A percentile compares a stretch with the other conserved stretches of the same genome.
These are phyloP conservation scores for Thielaviopsis ethacetica DNA, from an alignment of 2,329 filamentous ascomycete genomes.

Conservation along the genomic window DNA sequence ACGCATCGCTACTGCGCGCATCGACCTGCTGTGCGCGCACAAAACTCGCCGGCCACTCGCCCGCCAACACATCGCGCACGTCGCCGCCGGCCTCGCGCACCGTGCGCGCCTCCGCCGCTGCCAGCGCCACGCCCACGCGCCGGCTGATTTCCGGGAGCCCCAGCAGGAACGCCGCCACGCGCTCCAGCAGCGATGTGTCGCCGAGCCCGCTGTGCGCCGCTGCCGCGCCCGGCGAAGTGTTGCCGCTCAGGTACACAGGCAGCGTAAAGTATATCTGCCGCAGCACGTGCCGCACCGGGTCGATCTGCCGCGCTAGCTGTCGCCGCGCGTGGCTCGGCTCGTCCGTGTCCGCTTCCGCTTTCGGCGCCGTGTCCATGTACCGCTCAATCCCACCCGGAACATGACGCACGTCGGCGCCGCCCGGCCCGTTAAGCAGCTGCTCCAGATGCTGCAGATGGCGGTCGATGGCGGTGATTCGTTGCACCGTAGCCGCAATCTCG, in stretches of 20 bases:
- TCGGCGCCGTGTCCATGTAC: not conserved
- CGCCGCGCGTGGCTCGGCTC: not conserved
- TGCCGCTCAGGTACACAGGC: not conserved
- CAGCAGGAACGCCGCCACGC: slow-evolving; percentile 2
- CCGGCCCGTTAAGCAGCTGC: not conserved
- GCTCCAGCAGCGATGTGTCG: not conserved
- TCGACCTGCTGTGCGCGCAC: slow-evolving; percentile 2
- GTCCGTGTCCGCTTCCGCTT: not conserved
- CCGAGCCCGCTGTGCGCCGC: not conserved
- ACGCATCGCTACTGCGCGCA: not conserved
- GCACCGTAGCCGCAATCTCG: not conserved
- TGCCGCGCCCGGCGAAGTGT: not conserved
- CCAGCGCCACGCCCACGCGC: slow-evolving; percentile 1
- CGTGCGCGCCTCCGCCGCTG: not conserved
- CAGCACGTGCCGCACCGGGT: not conserved
- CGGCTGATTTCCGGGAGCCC: slow-evolving; percentile 5
- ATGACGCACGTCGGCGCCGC: not conserved
- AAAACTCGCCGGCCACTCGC: slow-evolving; percentile 5
- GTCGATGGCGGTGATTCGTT: slow-evolving; percentile 1
- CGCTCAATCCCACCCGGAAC: not conserved
- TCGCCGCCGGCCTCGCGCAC: slow-evolving; percentile 6
- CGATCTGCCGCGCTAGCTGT: not conserved
- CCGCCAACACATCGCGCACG: slow-evolving; percentile 1
- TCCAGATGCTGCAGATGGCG: not conserved
- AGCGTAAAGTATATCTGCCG: not conserved